These are phyloP conservation scores for Trypanosomatidae sp. DNA, from an alignment of 208 protist genomes.

Conservation along the genomic window DNA sequence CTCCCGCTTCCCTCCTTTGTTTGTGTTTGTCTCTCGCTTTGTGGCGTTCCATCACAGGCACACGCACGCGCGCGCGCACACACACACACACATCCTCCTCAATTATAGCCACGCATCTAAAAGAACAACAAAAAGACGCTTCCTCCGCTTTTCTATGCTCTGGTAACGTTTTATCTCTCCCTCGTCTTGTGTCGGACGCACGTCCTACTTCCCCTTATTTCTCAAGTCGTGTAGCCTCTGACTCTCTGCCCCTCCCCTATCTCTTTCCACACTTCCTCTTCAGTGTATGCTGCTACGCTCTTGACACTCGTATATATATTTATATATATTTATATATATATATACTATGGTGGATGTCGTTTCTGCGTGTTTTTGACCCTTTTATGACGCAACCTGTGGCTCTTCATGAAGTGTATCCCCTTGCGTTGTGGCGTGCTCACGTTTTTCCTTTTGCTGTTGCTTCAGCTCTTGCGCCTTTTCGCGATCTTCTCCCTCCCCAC, in stretches of 20 bases:
- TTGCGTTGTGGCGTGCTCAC: neutral
- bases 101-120: neutral
- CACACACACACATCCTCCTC: neutral
- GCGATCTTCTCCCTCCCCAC: neutral
- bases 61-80: neutral
- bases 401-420: neutral
- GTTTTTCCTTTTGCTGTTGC: neutral
- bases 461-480: neutral
- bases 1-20: neutral
- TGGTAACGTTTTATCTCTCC: neutral
- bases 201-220: neutral
- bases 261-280: neutral
- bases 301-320: neutral
- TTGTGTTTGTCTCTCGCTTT: neutral
- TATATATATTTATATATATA: conserved; percentile 8
- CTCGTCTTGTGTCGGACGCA: neutral
- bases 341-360: neutral
- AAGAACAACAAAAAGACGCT: neutral
- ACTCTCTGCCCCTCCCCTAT: neutral
- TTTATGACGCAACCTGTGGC: neutral
- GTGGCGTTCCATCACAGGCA: neutral
- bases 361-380: neutral
- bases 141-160: neutral
- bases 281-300: neutral
- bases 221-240: neutral